Base-by-base conservation (phyloP, 805 yeast species). In the Sugiyamaella lignohabitans region DNA sequence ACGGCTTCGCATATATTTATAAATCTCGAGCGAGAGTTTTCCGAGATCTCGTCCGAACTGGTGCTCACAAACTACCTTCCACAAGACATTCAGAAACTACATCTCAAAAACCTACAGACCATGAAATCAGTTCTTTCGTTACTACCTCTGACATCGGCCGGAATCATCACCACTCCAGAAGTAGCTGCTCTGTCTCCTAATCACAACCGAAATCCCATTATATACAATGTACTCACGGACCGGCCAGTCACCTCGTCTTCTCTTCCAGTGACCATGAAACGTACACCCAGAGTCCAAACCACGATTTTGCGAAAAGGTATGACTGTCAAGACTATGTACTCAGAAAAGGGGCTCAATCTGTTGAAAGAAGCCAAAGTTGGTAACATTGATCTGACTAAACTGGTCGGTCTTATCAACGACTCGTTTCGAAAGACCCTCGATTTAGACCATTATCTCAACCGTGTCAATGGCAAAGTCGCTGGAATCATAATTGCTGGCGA, bases 181-280 rank as follows among this genome's bases (percentile, higher is more conserved):
- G 78, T 87, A 19, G 91, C 95, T 22, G 79, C 85, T 2, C 63
- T 58, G 8, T 51, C 48, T 32, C 14, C 14, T 8, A 56, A 59
- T 11, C 51, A 54, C 34, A 73, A 75, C 42, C 68, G 81, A 50
- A 93, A 93, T 61, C 98, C 99, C 1, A 75, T 93, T 37, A 79
- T 93, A 14, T 87, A 89, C 64, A 93, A 93, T 60, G 75, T 93
- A 14, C 71, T 93, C 34, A 93, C 99, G 0, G 98, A 93, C 61
- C 71, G 98, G 44, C 87, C 98, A 1, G 73, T 87, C 6, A 81
- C 91, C 18, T 87, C 96, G 1, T 87, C 96, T 0, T 89, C 98
- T 0, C 69, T 93, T 37, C 97, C 98, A 0, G 79, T 85, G 21
- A 74, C 72, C 42, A 64, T 74, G 40, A 68, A 69, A 46, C 70